Evolutionary conservation across 768 basidiomycete genomes (phyloP).

Genomic region (Amanita thiersii): DNA sequence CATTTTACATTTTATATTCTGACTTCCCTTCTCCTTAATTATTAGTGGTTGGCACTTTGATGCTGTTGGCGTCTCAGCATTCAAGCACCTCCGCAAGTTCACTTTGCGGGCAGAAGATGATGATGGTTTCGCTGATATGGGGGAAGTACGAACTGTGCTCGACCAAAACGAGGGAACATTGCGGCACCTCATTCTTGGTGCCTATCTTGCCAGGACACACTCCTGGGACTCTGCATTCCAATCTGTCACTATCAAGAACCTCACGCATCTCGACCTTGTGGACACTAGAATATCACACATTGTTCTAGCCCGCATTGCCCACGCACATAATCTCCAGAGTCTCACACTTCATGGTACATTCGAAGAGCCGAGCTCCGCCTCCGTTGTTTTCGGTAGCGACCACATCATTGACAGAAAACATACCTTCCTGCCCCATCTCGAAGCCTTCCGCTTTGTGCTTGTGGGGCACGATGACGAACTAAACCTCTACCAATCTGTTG

Average conservation of each 20-base stretch:
- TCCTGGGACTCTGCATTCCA: conserved; percentile 64
- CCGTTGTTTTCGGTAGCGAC: conserved; percentile 54
- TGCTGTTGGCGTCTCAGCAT: conserved; percentile 58
- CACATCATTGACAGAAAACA: conserved; percentile 50
- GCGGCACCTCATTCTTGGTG: conserved; percentile 57
- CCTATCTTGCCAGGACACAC: conserved; percentile 55
- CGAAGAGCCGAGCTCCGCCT: conserved; percentile 47
- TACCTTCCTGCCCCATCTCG: conserved; percentile 54
- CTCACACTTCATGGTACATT: conserved; percentile 62
- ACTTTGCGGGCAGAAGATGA: conserved; percentile 64
- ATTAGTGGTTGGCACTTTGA: conserved; percentile 72
- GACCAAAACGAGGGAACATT: conserved; percentile 52
- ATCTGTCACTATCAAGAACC: conserved; percentile 52
- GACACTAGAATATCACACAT: conserved; percentile 60
- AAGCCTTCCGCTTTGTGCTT: conserved; percentile 55
- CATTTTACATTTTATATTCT: not conserved
- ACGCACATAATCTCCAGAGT: conserved; percentile 51
- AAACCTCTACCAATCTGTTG: conserved; percentile 43
- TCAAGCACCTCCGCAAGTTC: conserved; percentile 53
- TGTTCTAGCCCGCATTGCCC: conserved; percentile 55
- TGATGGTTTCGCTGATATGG: conserved; percentile 65
- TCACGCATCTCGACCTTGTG: conserved; percentile 64
- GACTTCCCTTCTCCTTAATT: not conserved
- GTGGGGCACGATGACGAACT: conserved; percentile 48
- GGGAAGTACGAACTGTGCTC: conserved; percentile 55